A percentile compares a stretch with the other conserved stretches of the same genome.
phyloP scores from a whole-genome alignment of 1,284 basidiomycete species.

The Ganoderma sinense region DNA sequence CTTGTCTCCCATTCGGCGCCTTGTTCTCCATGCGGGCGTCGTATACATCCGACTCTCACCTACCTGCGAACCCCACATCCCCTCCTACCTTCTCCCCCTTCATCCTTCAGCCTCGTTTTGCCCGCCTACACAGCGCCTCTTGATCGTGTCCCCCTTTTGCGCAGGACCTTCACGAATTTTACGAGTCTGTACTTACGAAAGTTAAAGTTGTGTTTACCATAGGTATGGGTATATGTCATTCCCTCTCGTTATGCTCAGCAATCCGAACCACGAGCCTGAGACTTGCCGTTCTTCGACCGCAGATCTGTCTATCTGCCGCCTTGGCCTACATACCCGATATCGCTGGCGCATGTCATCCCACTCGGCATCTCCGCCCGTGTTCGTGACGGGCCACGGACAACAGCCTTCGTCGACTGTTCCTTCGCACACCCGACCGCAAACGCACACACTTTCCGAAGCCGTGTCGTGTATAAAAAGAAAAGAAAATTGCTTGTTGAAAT shows the following conservation, averaged over 20 bases:
- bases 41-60: not conserved
- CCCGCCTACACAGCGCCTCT: not conserved
- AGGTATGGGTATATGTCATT: constrained; percentile 16
- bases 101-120: not conserved
- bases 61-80: not conserved
- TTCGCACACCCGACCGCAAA: not conserved
- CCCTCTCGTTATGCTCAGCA: constrained; percentile 5
- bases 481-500: not conserved
- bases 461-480: not conserved
- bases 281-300: not conserved
- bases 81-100: not conserved
- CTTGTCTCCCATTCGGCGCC: not conserved
- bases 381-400: not conserved
- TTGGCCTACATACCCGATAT: not conserved
- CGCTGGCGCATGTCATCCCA: not conserved
- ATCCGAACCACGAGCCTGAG: not conserved
- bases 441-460: not conserved
- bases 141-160: not conserved
- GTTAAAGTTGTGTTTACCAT: constrained; percentile 8
- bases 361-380: not conserved
- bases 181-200: constrained; percentile 9
- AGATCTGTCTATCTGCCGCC: not conserved
- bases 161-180: constrained; percentile 6
- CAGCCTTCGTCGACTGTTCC: not conserved
- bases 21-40: not conserved